A percentile compares a stretch with the other conserved stretches of the same genome.
Conservation (phyloP, 228 moss, liverwort and hornwort species). For the Sphagnum fallax region DNA sequence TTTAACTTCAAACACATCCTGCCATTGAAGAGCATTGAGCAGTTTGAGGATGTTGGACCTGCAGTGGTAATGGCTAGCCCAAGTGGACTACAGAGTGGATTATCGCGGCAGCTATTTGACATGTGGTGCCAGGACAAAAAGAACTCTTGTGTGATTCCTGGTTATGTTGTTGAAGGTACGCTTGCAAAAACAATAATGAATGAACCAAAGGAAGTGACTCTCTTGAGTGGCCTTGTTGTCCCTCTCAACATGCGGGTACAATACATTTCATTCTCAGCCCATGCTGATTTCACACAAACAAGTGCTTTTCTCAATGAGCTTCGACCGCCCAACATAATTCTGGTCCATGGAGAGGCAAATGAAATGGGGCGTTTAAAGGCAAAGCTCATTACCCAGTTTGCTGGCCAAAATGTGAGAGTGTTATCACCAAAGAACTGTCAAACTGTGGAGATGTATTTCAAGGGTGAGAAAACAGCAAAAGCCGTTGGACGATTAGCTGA, state of each 20-base stretch:
- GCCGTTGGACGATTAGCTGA: conserved; percentile 86
- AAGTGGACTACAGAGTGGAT: conserved; percentile 72
- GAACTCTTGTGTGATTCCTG: conserved; percentile 82
- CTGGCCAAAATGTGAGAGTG: conserved; percentile 84
- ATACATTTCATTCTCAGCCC: conserved; percentile 94
- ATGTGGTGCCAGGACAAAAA: conserved; percentile 97
- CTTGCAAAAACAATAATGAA: conserved; percentile 82
- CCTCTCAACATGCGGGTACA: conserved; percentile 95
- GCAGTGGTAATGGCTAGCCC: conserved; percentile 95
- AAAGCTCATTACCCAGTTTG: conserved; percentile 80
- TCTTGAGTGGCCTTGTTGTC: conserved; percentile 79
- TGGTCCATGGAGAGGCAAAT: conserved; percentile 92
- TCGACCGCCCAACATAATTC: conserved; percentile 81
- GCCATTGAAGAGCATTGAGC: conserved; percentile 85
- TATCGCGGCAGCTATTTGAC: conserved; percentile 92
- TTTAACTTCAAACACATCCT: conserved; percentile 93
- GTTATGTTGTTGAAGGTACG: conserved; percentile 83
- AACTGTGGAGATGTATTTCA: conserved; percentile 85
- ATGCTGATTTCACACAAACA: conserved; percentile 86
- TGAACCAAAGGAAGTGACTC: conserved; percentile 91
- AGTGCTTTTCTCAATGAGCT: conserved; percentile 79
- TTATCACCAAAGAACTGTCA: conserved; percentile 88
- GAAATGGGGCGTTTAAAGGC: conserved; percentile 96
- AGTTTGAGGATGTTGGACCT: conserved; percentile 77
- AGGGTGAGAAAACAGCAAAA: conserved; percentile 94